Evolutionary conservation across 2,329 filamentous ascomycete species (phyloP), one percentile per base, ranked within the genome.

Genomic region (Truncatella angustata): DNA sequence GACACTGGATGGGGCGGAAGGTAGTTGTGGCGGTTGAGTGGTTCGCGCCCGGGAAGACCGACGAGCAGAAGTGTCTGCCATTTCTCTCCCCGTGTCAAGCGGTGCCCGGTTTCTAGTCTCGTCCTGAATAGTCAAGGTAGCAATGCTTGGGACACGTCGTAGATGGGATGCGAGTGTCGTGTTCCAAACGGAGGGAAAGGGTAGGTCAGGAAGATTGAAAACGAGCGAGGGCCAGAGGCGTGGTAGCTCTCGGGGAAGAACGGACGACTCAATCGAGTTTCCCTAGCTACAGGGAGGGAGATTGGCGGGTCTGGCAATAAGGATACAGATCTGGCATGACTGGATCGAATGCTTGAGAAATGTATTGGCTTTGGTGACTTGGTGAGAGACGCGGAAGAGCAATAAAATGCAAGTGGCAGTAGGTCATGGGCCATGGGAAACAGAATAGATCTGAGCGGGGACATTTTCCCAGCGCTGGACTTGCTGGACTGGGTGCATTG

Each of bases 41-140:
- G 81, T 84, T 73, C 90, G 89, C 77, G 91, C 91, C 81, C 93
- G 87, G 72, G 92, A 94, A 66, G 92, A 96, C 70, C 93, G 90
- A 74, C 93, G 88, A 70, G 90, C 68, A 88, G 74, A 66, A 76
- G 80, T 77, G 81, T 80, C 81, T 60, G 66, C 73, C 65, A 70
- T 71, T 48, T 50, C 46, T 51, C n/a, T n/a, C n/a, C n/a, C n/a
- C n/a, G n/a, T n/a, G n/a, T n/a, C n/a, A n/a, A n/a, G n/a, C n/a
- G n/a, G n/a, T n/a, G n/a, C n/a, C n/a, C n/a, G n/a, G n/a, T n/a
- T n/a, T n/a, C n/a, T n/a, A n/a, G n/a, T n/a, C n/a, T n/a, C n/a
- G n/a, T n/a, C n/a, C n/a, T n/a, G n/a, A n/a, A n/a, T n/a, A n/a
- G n/a, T n/a, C n/a, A n/a, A n/a, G n/a, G n/a, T n/a, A n/a, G n/a